A percentile compares a stretch with the other conserved stretches of the same genome.
phyloP scores from a whole-genome alignment of 805 yeast species.

The Priceomyces carsonii region DNA sequence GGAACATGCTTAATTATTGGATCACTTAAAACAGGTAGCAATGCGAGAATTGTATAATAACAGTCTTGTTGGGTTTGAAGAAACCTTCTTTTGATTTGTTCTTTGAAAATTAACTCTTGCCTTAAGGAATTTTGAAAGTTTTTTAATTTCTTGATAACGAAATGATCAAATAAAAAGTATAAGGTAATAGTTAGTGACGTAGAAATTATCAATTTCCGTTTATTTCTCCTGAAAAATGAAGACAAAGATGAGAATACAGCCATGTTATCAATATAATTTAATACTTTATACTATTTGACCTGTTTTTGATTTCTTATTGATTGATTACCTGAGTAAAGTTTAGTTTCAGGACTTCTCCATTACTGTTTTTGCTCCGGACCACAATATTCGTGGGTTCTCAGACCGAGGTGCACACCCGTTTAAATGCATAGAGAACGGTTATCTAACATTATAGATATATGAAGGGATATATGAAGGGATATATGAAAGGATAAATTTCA shows the following conservation, averaged over 20 bases:
- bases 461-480: too few relatives aligned
- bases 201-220: slow-evolving; percentile 34
- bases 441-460: too few relatives aligned
- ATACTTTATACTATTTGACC: neutral
- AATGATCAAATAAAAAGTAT: slow-evolving; percentile 38
- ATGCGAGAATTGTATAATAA: slow-evolving; percentile 75
- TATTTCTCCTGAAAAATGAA: slow-evolving; percentile 41
- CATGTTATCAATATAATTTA: slow-evolving; percentile 19
- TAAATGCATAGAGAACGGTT: too few relatives aligned
- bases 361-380: too few relatives aligned
- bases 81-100: slow-evolving; percentile 72
- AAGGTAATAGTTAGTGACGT: slow-evolving; percentile 34
- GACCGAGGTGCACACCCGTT: too few relatives aligned
- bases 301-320: neutral
- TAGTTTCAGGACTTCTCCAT: neutral
- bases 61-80: slow-evolving; percentile 93
- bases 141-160: slow-evolving; percentile 38
- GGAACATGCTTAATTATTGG: slow-evolving; percentile 64
- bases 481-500: too few relatives aligned
- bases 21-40: slow-evolving; percentile 72
- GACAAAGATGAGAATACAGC: slow-evolving; percentile 42
- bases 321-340: neutral
- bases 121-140: slow-evolving; percentile 40
- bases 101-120: slow-evolving; percentile 43
- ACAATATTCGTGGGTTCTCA: too few relatives aligned